Percentiles rank a stretch among this genome's conserved stretches.
Conservation (phyloP, 441 rosid species). For the Hura crepitans region DNA sequence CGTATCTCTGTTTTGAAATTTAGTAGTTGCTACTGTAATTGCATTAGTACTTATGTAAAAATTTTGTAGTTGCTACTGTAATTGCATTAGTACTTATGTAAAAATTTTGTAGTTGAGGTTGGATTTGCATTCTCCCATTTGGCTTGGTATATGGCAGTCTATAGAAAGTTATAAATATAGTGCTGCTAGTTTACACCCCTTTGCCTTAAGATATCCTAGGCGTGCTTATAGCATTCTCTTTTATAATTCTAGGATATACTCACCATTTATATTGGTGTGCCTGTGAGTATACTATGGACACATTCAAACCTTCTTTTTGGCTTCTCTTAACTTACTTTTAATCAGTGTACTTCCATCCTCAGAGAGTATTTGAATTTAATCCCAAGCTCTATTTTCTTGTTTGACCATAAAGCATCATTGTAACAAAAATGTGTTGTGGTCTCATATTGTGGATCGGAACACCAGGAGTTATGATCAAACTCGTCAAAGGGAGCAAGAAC, state of each 20-base stretch:
- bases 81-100: not conserved
- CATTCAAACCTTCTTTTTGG: not conserved
- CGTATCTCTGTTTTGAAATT: not conserved
- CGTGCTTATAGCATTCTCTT: not conserved
- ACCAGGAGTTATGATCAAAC: too few species aligned
- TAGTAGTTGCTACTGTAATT: not conserved
- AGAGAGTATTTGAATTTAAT: not conserved
- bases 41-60: not conserved
- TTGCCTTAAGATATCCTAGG: not conserved
- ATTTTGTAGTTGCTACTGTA: not conserved
- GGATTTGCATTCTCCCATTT: not conserved
- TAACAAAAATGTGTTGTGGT: too few species aligned
- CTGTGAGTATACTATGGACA: not conserved
- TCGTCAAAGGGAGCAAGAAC: too few species aligned
- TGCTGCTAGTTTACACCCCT: not conserved
- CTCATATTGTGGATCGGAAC: too few species aligned
- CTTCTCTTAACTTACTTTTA: not conserved
- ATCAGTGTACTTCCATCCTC: not conserved
- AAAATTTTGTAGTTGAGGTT: not conserved
- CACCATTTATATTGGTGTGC: not conserved
- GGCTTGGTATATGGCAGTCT: not conserved
- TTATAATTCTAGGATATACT: not conserved
- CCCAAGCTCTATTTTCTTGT: not conserved
- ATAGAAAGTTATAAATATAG: not conserved
- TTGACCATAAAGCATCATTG: not conserved